A percentile compares a stretch with the other conserved stretches of the same genome.
Evolutionary conservation across 2,329 filamentous ascomycete genomes (phyloP).

Genomic region (Dothideomycetidae sp.): DNA sequence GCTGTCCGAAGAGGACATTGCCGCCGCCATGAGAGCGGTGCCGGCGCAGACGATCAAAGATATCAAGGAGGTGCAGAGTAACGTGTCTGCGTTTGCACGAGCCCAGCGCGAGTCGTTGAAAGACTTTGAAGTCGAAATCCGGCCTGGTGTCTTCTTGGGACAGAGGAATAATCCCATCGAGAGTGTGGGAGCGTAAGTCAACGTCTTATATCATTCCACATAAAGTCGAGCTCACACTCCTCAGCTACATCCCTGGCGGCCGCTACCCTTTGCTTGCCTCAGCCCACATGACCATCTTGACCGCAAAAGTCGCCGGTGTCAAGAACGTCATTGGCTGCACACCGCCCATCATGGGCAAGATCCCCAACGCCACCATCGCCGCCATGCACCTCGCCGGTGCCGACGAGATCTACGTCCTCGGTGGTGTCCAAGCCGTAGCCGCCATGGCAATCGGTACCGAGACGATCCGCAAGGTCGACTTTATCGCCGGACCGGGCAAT

Average conservation of each 20-base stretch:
- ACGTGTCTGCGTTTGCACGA: conserved; percentile 36
- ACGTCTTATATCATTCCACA: background rate
- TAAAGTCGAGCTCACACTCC: background rate
- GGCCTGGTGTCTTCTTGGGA: conserved; percentile 36
- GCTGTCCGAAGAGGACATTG: conserved; percentile 32
- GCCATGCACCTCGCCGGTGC: conserved; percentile 38
- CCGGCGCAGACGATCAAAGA: conserved; percentile 37
- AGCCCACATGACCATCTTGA: conserved; percentile 43
- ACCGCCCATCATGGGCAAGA: conserved; percentile 35
- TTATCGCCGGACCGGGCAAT: conserved; percentile 41
- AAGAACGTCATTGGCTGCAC: conserved; percentile 38
- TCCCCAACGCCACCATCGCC: conserved; percentile 37
- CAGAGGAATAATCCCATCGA: conserved; percentile 38
- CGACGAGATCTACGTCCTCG: conserved; percentile 38
- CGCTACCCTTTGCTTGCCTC: conserved; percentile 40
- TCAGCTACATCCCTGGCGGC: conserved; percentile 36
- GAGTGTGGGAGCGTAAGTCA: conserved; percentile 27
- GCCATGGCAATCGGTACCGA: conserved; percentile 40
- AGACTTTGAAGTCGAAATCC: conserved; percentile 39
- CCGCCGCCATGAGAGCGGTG: conserved; percentile 31
- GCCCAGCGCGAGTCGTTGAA: conserved; percentile 32
- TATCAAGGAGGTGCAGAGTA: conserved; percentile 38
- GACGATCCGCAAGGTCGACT: conserved; percentile 35
- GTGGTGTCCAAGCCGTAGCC: conserved; percentile 39
- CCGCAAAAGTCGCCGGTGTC: conserved; percentile 40